Base-by-base conservation (phyloP, 2,329 filamentous ascomycete genomes). In the Sporothrix euskadiensis region DNA sequence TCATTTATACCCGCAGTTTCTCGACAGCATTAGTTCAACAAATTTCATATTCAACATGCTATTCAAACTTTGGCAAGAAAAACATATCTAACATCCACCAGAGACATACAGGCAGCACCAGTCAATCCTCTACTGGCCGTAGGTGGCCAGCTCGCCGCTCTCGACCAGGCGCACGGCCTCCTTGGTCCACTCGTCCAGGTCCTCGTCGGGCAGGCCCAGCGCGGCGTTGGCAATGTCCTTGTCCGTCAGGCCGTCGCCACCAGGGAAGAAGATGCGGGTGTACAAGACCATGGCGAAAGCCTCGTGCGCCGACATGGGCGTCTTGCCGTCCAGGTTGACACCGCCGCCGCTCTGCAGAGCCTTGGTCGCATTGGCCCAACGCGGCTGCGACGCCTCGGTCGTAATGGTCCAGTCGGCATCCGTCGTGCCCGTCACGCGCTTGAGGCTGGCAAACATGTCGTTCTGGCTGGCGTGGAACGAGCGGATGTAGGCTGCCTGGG, bases 381-480 rank as follows among this genome's bases (percentile, higher is more conserved):
- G 84, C 78, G 87, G 80, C 56, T 81, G 75, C 1, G 82, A 80
- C 0, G 79, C 76, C 79, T 89, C 85, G 8, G 84, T 80, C 1
- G 78, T 82, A 72, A 92, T 84, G 1, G 78, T 84, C 90, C 90
- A 93, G 77, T 92, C 90, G 0, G 79, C 80, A 54, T 90, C 87
- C 1, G 81, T 86, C 0, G 86, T 88, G 0, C 85, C 85, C 0
- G 87, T 86, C 4, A 89, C 89, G 0, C 86, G 85, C 77, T 89
- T 84, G 14, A 90, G 80, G n/a, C 85, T 86, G 54, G 86, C 85
- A 71, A 92, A 84, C 83, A 92, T 92, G 10, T 92, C 90, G 12
- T 84, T 83, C 79, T 93, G 91, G 74, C 81, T 88, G 74, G 89
- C 76, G 12, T 81, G 79, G 81, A 91, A 92, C 74, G 87, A 89